Conservation (phyloP, 2,329 filamentous ascomycete genomes). For the Pseudogymnoascus verrucosus region DNA sequence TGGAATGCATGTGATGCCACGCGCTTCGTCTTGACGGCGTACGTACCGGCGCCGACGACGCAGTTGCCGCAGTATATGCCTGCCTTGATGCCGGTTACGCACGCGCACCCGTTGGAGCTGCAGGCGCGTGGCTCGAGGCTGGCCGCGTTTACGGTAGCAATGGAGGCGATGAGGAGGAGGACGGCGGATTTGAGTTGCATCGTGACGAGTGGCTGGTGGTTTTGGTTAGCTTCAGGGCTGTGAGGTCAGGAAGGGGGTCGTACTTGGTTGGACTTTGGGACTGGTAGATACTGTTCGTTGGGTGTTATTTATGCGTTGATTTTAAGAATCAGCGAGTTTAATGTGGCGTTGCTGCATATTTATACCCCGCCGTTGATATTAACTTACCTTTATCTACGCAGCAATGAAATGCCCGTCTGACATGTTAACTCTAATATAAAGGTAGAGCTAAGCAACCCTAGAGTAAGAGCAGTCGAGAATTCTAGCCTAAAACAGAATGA, state of each 20-base stretch:
- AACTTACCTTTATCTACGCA: background rate
- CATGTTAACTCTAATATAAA: background rate
- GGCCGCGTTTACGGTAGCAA: background rate
- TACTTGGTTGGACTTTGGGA: background rate
- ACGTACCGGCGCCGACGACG: constrained; percentile 18
- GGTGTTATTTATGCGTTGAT: background rate
- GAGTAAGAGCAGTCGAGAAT: background rate
- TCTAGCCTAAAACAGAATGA: background rate
- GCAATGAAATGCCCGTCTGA: background rate
- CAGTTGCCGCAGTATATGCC: constrained; percentile 21
- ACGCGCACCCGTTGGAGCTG: constrained; percentile 18
- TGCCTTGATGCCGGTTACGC: constrained; percentile 16
- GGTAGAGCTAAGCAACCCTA: background rate
- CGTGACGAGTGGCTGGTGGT: background rate
- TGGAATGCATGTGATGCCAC: constrained; percentile 18
- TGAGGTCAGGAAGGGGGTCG: background rate
- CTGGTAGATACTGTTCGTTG: background rate
- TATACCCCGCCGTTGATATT: background rate
- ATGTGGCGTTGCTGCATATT: background rate
- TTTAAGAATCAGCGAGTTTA: background rate
- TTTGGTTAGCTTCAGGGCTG: background rate
- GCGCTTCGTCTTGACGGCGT: constrained; percentile 20
- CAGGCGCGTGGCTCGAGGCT: constrained; percentile 14
- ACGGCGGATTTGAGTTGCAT: background rate
- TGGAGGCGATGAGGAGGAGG: background rate